Percentiles rank a stretch among this genome's conserved stretches.
phyloP scores from a whole-genome alignment of 768 basidiomycete genomes.

The Mycena olivaceomarginata region DNA sequence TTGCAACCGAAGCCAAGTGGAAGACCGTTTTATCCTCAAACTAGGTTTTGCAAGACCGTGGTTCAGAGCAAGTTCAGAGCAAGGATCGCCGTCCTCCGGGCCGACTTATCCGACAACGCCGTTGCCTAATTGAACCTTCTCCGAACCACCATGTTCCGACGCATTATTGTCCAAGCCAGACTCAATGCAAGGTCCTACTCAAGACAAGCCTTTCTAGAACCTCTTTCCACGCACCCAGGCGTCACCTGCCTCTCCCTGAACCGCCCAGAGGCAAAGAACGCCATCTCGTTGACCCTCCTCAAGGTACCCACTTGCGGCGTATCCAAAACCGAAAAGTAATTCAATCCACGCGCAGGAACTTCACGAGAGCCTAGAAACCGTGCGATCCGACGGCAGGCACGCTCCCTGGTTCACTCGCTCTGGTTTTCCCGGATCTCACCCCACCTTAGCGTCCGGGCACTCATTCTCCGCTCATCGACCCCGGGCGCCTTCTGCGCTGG shows the following conservation, averaged over 20 bases:
- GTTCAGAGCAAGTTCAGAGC: no score
- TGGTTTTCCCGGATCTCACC: slow-evolving; percentile 27
- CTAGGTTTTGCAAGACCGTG: no score
- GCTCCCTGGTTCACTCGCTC: slow-evolving; percentile 30
- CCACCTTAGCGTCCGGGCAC: slow-evolving; percentile 77
- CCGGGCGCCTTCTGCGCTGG: slow-evolving; percentile 93
- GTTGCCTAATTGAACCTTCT: slow-evolving; percentile 1
- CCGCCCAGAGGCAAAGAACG: slow-evolving; percentile 90
- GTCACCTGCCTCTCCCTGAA: slow-evolving; percentile 87
- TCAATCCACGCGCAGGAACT: slow-evolving; percentile 72
- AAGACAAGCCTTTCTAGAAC: slow-evolving; percentile 70
- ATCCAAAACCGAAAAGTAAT: slow-evolving; percentile 29
- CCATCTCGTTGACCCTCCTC: slow-evolving; percentile 85
- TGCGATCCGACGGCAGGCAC: slow-evolving; percentile 81
- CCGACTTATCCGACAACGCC: not conserved
- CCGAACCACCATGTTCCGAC: slow-evolving; percentile 25
- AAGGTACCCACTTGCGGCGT: slow-evolving; percentile 61
- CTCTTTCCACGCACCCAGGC: slow-evolving; percentile 73
- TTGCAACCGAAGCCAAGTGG: no score
- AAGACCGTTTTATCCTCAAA: no score
- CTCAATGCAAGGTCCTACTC: slow-evolving; percentile 31
- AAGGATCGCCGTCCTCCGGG: not conserved
- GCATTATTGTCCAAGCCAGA: slow-evolving; percentile 7
- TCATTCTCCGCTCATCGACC: slow-evolving; percentile 89
- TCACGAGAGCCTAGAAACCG: slow-evolving; percentile 78